These are phyloP conservation scores for Tuber aestivum DNA, from an alignment of 495 filamentous ascomycete genomes.

Conservation along the genomic window DNA sequence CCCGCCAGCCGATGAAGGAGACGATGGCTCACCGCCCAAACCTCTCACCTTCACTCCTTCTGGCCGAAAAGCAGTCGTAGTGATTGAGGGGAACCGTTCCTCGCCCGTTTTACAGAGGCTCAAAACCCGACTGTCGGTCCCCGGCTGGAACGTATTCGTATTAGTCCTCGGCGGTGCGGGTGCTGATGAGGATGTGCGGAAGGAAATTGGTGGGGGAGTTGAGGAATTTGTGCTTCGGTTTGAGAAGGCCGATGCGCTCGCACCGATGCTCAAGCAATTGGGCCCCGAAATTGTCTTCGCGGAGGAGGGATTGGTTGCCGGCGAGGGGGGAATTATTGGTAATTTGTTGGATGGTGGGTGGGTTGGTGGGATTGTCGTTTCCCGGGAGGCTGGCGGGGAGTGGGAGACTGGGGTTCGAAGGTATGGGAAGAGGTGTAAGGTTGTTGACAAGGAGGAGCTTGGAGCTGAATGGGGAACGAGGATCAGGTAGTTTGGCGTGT, in stretches of 20 bases:
- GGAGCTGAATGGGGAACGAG: conserved; percentile 28
- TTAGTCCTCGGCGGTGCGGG: background rate
- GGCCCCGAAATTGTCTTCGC: conserved; percentile 35
- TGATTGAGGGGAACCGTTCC: background rate
- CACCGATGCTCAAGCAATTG: conserved; percentile 34
- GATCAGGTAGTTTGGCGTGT: conserved; percentile 19
- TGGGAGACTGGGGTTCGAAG: conserved; percentile 29
- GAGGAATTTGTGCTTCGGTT: conserved; percentile 1
- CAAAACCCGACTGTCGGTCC: background rate
- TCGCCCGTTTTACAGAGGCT: background rate
- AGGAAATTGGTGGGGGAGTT: background rate
- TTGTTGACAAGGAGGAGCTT: conserved; percentile 27
- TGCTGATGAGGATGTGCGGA: background rate
- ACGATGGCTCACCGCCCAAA: background rate
- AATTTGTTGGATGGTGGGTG: conserved; percentile 28
- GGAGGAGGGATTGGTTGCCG: conserved; percentile 31
- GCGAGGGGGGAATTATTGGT: conserved; percentile 15
- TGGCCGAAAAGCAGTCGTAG: background rate
- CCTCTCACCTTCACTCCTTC: conserved; percentile 5
- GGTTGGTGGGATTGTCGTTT: conserved; percentile 34
- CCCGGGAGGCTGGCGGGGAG: conserved; percentile 14
- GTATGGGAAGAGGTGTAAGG: conserved; percentile 29
- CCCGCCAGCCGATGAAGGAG: background rate
- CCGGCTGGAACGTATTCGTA: conserved; percentile 1
- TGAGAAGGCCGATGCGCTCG: conserved; percentile 15